Evolutionary conservation across 805 yeast species (phyloP), one percentile per base, ranked within the genome.

Genomic region (Hanseniaspora singularis): DNA sequence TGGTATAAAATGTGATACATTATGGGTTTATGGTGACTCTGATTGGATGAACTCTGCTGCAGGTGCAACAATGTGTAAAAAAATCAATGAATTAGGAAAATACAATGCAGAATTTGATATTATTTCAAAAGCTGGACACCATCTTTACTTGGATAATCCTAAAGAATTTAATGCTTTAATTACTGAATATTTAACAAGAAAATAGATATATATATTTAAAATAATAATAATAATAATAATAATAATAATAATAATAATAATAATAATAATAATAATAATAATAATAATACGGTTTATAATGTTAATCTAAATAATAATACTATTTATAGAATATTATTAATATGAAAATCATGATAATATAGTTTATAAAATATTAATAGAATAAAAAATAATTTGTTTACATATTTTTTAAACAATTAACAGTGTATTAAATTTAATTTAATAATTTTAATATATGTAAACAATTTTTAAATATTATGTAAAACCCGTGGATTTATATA

Each of bases 41-140:
- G 86, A 79, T 58, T 79, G 86, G 86, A 79, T 79, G 85, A 73
- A 74, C 51, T 72, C 68, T 45, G 69, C 66, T 38, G 81, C 79
- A 11, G 86, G 86, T 2, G 57, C 64, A 33, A 64, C 69, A 32
- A 64, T 67, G 45, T 68, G 65, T 14, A 57, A 64, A 11, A 61
- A 60, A 38, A 60, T 68, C 40, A 57, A 62, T 20, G 26, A 15
- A 3, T 12, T 6, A 2, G 43, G 43, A 2, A 41, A 41, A 26
- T 11, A 23, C 14, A 48, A 33, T 27, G 51, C 64, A 3, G 51
- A 52, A 8, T 58, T 69, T 24, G 51, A 59, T 24, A 64, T 65
- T 45, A 60, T 81, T 10, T 64, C 59, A 10, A 62, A 71, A 40
- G 69, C 77, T 4, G 87, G 87, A 0, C 88, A 81, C 55, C 86